Evolutionary conservation across 2,329 filamentous ascomycete species (phyloP), one percentile per base, ranked within the genome.

Genomic region (Diaporthe sp.): DNA sequence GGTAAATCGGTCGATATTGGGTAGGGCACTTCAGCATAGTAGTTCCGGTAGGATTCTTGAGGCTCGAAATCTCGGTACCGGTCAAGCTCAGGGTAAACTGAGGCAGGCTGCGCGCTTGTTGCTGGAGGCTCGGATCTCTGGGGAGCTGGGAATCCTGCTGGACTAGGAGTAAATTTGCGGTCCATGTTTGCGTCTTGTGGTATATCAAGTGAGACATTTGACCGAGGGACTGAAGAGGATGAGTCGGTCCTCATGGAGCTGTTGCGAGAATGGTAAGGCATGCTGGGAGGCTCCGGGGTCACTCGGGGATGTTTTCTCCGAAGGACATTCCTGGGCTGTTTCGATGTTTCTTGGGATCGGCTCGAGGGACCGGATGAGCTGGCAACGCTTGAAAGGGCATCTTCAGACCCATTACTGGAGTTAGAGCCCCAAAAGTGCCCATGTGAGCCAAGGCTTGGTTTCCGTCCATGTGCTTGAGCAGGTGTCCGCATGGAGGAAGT

Each of bases 1-100:
- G 92, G 91, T 8, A 93, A 85, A 78, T 93, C 89, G 72, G 91
- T 93, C 42, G 91, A 87, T 31, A 93, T 82, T 55, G 88, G 89
- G 78, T 90, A 89, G 4, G 89, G 89, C 25, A 89, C 80, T 62
- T 90, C 89, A 57, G 86, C 81, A 44, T 83, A 77, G 70, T 82
- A 78, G 75, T 81, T 81, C 78, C 83, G 77, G 78, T 81, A 80
- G n/a, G 80, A 79, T 17, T 81, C 79, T 0, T 84, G 85, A 7
- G 84, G 84, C 69, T 85, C 83, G 68, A 87, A 81, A 73, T 88
- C 84, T 77, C 89, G 86, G 79, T 93, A 93, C 44, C 91, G 87
- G 80, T 93, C 91, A 25, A 93, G 82, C 78, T 93, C 91, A 2
- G 91, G 91, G 77, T 90, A 90, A 73, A 90, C 87, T 17, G 85